Evolutionary conservation across 2,329 filamentous ascomycete genomes (phyloP).

Genomic region (Aureobasidium subglaciale): DNA sequence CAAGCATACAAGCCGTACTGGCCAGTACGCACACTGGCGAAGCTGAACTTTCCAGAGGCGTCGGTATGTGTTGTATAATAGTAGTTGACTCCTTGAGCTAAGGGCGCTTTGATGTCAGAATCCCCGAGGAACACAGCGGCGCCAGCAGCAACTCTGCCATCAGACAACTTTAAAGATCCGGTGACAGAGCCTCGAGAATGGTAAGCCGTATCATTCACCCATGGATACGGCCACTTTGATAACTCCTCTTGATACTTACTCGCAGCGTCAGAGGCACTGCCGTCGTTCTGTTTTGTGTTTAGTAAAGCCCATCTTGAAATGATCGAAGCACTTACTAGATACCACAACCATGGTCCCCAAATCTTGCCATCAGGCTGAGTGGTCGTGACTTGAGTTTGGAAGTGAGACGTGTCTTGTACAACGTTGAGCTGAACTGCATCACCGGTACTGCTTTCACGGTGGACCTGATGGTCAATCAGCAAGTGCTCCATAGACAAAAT

Average conservation of each 20-base stretch:
- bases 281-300: slow-evolving; percentile 34
- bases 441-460: slow-evolving; percentile 44
- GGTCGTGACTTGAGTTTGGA: slow-evolving; percentile 27
- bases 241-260: slow-evolving; percentile 36
- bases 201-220: slow-evolving; percentile 42
- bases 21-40: slow-evolving; percentile 38
- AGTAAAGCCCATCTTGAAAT: too few relatives aligned
- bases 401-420: slow-evolving; percentile 22
- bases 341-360: slow-evolving; percentile 42
- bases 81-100: slow-evolving; percentile 43
- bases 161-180: slow-evolving; percentile 39
- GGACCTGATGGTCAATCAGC: slow-evolving; percentile 27
- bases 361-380: slow-evolving; percentile 32
- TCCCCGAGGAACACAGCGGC: slow-evolving; percentile 48
- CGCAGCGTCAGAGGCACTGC: slow-evolving; percentile 38
- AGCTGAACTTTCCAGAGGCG: slow-evolving; percentile 36
- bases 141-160: slow-evolving; percentile 42
- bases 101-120: slow-evolving; percentile 37
- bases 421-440: slow-evolving; percentile 49
- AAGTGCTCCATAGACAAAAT: too few relatives aligned
- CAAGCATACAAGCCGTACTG: slow-evolving; percentile 45
- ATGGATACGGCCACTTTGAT: slow-evolving; percentile 42
- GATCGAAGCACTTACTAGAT: slow-evolving; percentile 21
- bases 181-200: slow-evolving; percentile 43
- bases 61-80: slow-evolving; percentile 46